These are phyloP conservation scores for Spatholobus suberectus DNA, from an alignment of 306 rosid genomes.

Conservation along the genomic window DNA sequence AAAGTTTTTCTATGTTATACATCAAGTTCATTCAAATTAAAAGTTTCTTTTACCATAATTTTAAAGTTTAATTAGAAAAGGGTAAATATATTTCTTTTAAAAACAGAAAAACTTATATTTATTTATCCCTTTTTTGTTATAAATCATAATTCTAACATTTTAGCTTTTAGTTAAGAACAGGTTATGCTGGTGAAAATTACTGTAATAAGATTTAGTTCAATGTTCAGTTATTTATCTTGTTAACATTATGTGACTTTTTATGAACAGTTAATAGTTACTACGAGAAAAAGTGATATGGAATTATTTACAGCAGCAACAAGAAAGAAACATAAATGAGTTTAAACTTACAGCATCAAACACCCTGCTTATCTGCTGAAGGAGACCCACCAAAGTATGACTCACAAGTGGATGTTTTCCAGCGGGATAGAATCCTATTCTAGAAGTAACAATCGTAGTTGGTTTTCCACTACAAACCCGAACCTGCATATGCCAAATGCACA, in stretches of 20 bases:
- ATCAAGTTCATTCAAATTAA: neutral
- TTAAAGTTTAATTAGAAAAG: neutral
- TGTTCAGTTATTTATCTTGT: neutral
- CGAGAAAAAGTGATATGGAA: neutral
- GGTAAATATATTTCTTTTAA: neutral
- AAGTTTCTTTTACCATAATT: neutral
- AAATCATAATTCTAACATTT: neutral
- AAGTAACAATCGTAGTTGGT: conserved; percentile 86
- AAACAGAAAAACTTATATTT: neutral
- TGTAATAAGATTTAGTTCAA: neutral
- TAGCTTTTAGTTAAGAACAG: neutral
- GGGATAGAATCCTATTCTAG: conserved; percentile 89
- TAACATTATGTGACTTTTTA: neutral
- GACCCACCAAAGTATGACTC: conserved; percentile 77
- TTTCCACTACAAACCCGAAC: conserved; percentile 95
- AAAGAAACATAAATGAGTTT: neutral
- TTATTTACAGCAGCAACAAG: neutral
- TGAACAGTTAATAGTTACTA: neutral
- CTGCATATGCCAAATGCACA: conserved; percentile 51
- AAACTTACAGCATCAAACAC: conserved; percentile 85
- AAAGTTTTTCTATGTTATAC: neutral
- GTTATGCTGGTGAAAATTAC: neutral
- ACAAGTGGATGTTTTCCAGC: conserved; percentile 83
- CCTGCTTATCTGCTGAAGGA: conserved; percentile 92
- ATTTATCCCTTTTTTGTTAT: neutral